phyloP scores from a whole-genome alignment of 2,329 filamentous ascomycete species.

The Diaporthe caulivora region DNA sequence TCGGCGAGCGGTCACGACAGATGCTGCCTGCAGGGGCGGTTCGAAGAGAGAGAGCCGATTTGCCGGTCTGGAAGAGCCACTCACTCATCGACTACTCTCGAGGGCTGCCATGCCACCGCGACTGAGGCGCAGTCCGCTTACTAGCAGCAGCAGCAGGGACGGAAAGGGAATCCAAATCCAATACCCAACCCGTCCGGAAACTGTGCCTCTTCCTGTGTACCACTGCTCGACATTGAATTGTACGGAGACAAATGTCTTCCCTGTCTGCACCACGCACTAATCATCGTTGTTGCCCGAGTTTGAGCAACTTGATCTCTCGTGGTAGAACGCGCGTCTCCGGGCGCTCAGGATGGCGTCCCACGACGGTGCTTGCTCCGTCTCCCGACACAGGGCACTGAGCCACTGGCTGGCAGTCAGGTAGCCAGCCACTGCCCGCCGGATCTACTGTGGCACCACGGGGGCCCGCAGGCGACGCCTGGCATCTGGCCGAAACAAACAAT shows the following conservation, averaged over 20 bases:
- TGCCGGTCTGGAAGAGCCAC: not conserved
- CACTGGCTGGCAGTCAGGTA: not conserved
- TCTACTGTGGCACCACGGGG: constrained; percentile 4
- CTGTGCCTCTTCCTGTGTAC: constrained; percentile 24
- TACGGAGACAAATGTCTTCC: constrained; percentile 7
- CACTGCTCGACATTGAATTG: not conserved
- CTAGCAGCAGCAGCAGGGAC: constrained; percentile 17
- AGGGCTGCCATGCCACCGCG: constrained; percentile 1
- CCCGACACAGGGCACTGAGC: not conserved
- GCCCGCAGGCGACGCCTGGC: constrained; percentile 17
- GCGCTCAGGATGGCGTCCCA: not conserved
- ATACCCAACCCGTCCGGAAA: constrained; percentile 4
- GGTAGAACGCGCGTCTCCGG: constrained; percentile 25
- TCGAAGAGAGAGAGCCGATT: constrained; percentile 4
- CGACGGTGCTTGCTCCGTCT: not conserved
- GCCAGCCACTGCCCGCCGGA: not conserved
- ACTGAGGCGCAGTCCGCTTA: constrained; percentile 23
- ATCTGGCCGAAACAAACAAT: constrained; percentile 27
- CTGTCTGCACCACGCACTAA: not conserved
- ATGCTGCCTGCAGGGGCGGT: not conserved
- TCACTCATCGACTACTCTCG: not conserved
- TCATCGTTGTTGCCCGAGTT: not conserved
- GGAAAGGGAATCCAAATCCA: constrained; percentile 16
- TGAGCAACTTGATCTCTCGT: not conserved
- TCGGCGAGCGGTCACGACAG: constrained; percentile 12